phyloP scores from a whole-genome alignment of 148 eudicot species.

The Chenopodium quinoa region DNA sequence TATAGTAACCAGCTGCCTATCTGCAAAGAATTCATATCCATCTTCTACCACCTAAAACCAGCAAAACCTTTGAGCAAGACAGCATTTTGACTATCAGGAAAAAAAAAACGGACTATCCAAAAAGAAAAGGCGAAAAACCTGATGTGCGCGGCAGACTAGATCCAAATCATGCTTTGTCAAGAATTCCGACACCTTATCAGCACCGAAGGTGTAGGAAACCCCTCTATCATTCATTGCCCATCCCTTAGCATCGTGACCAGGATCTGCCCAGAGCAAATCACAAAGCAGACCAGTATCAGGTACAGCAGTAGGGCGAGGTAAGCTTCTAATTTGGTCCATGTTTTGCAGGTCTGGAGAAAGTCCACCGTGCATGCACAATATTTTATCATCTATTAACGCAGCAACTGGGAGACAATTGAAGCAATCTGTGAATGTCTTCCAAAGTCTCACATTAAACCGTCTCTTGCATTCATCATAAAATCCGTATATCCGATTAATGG shows the following conservation, averaged over 20 bases:
- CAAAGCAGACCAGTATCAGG: constrained; percentile 78
- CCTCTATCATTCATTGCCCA: constrained; percentile 88
- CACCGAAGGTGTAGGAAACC: constrained; percentile 68
- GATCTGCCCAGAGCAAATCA: constrained; percentile 83
- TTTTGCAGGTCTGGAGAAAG: constrained; percentile 69
- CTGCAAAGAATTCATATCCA: constrained; percentile 78
- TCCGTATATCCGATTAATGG: constrained; percentile 68
- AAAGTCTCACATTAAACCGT: constrained; percentile 69
- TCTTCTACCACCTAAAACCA: constrained; percentile 69
- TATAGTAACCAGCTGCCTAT: constrained; percentile 71
- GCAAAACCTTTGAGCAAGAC: constrained; percentile 6
- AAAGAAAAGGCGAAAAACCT: constrained; percentile 33
- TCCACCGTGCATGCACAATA: constrained; percentile 82
- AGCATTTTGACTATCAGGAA: neutral
- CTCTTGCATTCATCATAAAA: constrained; percentile 78
- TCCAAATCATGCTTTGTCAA: constrained; percentile 68
- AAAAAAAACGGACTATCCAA: neutral
- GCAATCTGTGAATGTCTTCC: constrained; percentile 78
- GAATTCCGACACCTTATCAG: constrained; percentile 69
- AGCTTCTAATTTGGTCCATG: constrained; percentile 59
- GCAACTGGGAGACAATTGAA: constrained; percentile 81
- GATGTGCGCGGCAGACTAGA: constrained; percentile 78
- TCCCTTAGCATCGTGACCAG: constrained; percentile 67
- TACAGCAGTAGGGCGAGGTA: constrained; percentile 63
- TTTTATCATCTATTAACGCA: constrained; percentile 68